phyloP scores from a whole-genome alignment of 1,284 basidiomycete genomes.

The Leccinum solheimii region DNA sequence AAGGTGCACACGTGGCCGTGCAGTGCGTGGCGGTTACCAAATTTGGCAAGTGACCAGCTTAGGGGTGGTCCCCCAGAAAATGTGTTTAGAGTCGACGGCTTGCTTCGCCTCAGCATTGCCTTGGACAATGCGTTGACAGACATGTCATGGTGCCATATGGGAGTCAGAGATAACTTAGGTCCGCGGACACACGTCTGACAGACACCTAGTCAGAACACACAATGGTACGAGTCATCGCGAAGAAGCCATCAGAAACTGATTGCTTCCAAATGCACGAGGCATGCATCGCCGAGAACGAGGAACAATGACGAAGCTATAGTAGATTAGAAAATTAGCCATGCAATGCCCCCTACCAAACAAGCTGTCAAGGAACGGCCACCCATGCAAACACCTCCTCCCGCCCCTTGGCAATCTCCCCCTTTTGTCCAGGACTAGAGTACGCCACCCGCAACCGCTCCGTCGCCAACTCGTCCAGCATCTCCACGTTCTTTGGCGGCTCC shows the following conservation, averaged over 20 bases:
- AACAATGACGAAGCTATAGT: background rate
- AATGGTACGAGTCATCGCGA: too few relatives aligned
- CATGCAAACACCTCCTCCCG: slow-evolving; percentile 37
- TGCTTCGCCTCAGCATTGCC: too few relatives aligned
- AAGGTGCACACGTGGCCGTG: slow-evolving; percentile 20
- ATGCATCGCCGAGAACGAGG: background rate
- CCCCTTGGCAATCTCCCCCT: slow-evolving; percentile 36
- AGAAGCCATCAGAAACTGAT: background rate
- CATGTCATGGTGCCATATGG: too few relatives aligned
- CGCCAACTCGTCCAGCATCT: slow-evolving; percentile 67
- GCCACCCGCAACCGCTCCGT: slow-evolving; percentile 66
- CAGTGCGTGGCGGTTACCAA: slow-evolving; percentile 4
- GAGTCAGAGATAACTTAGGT: too few relatives aligned
- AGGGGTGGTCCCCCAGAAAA: too few relatives aligned
- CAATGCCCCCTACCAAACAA: slow-evolving; percentile 2
- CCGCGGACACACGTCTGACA: too few relatives aligned
- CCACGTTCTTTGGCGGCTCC: slow-evolving; percentile 50
- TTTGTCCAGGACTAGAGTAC: slow-evolving; percentile 43
- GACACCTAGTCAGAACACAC: background rate
- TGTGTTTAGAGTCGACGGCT: too few relatives aligned
- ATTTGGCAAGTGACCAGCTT: slow-evolving; percentile 5
- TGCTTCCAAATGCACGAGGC: background rate
- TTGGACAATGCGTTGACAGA: too few relatives aligned
- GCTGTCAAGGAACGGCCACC: slow-evolving; percentile 27
- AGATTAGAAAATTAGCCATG: slow-evolving; percentile 9